Percentiles rank a stretch among this genome's conserved stretches.
These are phyloP conservation scores for Leccinum incarnatum DNA, from an alignment of 768 basidiomycete genomes.

Conservation along the genomic window DNA sequence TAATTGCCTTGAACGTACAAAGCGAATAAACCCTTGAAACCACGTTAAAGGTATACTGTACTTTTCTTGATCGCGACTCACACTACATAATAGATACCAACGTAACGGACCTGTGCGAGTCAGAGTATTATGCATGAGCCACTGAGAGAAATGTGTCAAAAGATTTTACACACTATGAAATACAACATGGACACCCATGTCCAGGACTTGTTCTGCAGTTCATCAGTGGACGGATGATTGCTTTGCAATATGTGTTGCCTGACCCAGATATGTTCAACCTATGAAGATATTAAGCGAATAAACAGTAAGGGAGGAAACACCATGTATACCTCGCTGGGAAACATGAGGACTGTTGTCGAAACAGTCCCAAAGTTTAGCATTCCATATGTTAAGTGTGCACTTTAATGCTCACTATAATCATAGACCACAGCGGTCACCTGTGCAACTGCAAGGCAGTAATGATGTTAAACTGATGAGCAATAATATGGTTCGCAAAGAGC, in stretches of 20 bases:
- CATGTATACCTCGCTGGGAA: neutral
- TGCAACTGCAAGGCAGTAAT: neutral
- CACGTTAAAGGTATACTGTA: too few species aligned
- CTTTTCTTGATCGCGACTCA: too few species aligned
- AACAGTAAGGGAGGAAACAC: neutral
- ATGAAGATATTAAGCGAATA: neutral
- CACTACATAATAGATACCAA: too few species aligned
- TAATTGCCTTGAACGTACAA: too few species aligned
- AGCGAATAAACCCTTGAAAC: too few species aligned
- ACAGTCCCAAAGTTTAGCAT: neutral
- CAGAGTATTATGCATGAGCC: neutral
- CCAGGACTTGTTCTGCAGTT: neutral
- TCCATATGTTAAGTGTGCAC: neutral
- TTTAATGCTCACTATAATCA: neutral
- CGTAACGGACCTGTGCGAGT: too few species aligned
- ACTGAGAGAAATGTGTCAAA: neutral
- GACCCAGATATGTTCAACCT: neutral
- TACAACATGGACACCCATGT: neutral
- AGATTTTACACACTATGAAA: neutral
- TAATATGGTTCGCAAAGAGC: neutral
- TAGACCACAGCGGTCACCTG: neutral
- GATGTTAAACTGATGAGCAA: neutral
- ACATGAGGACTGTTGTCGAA: neutral
- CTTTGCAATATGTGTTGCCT: neutral
- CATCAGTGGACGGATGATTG: neutral